Evolutionary conservation across 352 stramenopile genomes (phyloP), one percentile per base, ranked within the genome.

Genomic region (Phytophthora hibernalis): DNA sequence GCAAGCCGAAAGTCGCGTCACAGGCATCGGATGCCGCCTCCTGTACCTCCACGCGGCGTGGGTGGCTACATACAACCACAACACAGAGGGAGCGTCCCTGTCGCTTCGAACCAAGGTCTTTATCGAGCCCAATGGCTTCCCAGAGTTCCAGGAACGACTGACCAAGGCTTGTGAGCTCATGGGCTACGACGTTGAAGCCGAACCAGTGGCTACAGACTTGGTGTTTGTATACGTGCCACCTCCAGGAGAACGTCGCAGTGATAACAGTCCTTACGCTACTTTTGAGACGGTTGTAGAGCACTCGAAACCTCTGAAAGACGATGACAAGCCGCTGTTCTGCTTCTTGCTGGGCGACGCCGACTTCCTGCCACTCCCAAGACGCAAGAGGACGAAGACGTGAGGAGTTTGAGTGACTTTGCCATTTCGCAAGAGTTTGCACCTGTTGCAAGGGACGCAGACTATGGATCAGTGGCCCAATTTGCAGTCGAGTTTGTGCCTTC

Each of bases 351-450:
- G 87, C 13, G 84, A 96, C 48, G 74, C 85, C 0, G 76, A 72
- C n/a, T 93, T 93, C 54, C 70, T 96, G 9, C 58, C 72, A 28
- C 69, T 71, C 2, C 80, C 0, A 63, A 63, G 18, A 79, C 72
- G 21, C 76, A 82, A 22, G 87, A 93, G 44, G 63, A 72, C 3
- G 85, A 92, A 56, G 66, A 77, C 1, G 28, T 85, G 43, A 74
- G 87, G 24, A 84, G 85, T 15, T 69, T 96, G 8, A 92, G 84
- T 54, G 85, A 85, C 51, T 92, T 96, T 62, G 87, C 85, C 21
- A 90, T 94, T 54, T 90, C 85, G 6, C 87, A 93, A 53, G 70
- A 88, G 33, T 75, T 96, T 13, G 70, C 74, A 18, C 84, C 76
- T 21, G 58, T 83, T 57, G 73, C 88, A 12, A 54, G 77, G 22